These are phyloP conservation scores for Urtica urens DNA, from an alignment of 306 rosid species.

Conservation along the genomic window DNA sequence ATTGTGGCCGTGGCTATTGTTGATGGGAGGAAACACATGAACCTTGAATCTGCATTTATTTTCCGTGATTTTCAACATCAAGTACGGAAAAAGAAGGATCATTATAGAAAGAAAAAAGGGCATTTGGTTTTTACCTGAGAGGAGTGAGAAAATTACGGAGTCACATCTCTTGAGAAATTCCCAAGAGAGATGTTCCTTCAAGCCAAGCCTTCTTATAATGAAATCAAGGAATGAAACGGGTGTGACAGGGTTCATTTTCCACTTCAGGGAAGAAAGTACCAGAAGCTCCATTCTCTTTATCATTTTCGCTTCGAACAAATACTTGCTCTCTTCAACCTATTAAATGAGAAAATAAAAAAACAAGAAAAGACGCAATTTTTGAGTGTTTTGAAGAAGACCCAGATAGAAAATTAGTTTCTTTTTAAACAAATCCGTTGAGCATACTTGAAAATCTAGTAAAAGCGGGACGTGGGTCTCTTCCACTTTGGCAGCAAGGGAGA, in stretches of 20 bases:
- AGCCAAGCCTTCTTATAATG: slow-evolving; percentile 49
- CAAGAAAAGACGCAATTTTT: not conserved
- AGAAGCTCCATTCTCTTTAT: slow-evolving; percentile 77
- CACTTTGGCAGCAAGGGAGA: slow-evolving; percentile 84
- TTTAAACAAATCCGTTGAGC: not conserved
- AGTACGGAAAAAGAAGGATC: not conserved
- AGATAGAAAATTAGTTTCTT: not conserved
- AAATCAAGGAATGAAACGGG: slow-evolving; percentile 73
- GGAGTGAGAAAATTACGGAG: slow-evolving; percentile 32
- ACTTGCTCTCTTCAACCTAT: slow-evolving; percentile 67
- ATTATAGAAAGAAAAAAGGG: not conserved
- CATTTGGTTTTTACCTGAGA: slow-evolving; percentile 34
- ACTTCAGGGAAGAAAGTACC: slow-evolving; percentile 73
- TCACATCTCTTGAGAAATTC: slow-evolving; percentile 57
- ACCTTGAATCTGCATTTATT: slow-evolving; percentile 49
- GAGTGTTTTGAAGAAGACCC: not conserved
- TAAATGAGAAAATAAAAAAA: slow-evolving; percentile 1
- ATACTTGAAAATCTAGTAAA: slow-evolving; percentile 62
- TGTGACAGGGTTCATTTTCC: slow-evolving; percentile 87
- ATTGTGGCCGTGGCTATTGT: slow-evolving; percentile 64
- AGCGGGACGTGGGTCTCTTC: slow-evolving; percentile 85
- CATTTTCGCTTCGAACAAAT: slow-evolving; percentile 60
- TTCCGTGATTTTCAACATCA: not conserved
- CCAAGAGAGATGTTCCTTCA: slow-evolving; percentile 48
- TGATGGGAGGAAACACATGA: slow-evolving; percentile 61